Conservation (phyloP, 345 rosid species). For the Pistacia integerrima region DNA sequence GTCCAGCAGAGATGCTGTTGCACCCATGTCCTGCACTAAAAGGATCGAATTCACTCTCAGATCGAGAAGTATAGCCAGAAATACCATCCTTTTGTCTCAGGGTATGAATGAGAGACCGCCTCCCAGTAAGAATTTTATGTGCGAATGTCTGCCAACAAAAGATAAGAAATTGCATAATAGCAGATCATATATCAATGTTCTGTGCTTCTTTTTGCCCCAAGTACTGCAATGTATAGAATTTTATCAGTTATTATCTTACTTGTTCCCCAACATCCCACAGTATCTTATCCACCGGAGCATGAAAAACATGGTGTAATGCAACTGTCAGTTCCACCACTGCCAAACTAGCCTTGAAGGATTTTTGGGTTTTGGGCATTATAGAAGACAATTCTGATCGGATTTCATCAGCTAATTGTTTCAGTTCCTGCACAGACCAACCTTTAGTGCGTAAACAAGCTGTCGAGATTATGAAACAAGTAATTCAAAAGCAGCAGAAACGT, state of each 20-base stretch:
- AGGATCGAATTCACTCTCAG: slow-evolving; percentile 85
- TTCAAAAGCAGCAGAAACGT: slow-evolving; percentile 9
- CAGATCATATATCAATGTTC: background rate
- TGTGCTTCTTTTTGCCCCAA: background rate
- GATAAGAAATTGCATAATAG: slow-evolving; percentile 8
- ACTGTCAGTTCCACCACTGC: slow-evolving; percentile 80
- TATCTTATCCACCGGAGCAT: slow-evolving; percentile 84
- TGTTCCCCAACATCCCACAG: slow-evolving; percentile 91
- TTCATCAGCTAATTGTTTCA: slow-evolving; percentile 74
- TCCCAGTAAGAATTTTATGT: slow-evolving; percentile 83
- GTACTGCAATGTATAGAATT: background rate
- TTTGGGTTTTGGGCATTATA: slow-evolving; percentile 44
- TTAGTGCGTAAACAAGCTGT: slow-evolving; percentile 4
- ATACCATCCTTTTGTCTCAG: slow-evolving; percentile 61
- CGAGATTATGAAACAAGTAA: slow-evolving; percentile 9
- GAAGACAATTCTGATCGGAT: slow-evolving; percentile 63
- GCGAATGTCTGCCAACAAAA: slow-evolving; percentile 68
- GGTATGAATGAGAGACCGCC: slow-evolving; percentile 66
- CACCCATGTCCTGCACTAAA: slow-evolving; percentile 93
- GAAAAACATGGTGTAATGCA: slow-evolving; percentile 83
- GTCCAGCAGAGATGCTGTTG: slow-evolving; percentile 90
- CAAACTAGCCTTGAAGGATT: slow-evolving; percentile 63
- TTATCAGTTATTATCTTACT: slow-evolving; percentile 40
- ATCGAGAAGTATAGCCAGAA: slow-evolving; percentile 62
- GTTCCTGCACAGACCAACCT: slow-evolving; percentile 51